A percentile compares a stretch with the other conserved stretches of the same genome.
These are phyloP conservation scores for Chiua virens DNA, from an alignment of 768 basidiomycete genomes.

Conservation along the genomic window DNA sequence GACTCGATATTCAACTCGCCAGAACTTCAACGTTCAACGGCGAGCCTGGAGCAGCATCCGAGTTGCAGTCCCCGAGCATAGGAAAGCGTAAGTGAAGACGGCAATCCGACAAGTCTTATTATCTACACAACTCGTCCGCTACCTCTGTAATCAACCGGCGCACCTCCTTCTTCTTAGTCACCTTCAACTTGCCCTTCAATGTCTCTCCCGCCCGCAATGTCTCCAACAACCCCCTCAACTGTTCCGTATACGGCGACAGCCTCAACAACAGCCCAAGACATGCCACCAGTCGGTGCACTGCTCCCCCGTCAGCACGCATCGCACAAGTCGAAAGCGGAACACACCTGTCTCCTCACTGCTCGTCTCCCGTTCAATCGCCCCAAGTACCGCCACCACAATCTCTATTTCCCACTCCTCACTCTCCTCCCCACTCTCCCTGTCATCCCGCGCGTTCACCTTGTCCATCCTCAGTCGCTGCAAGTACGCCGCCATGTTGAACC, in stretches of 20 bases:
- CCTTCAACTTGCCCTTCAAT: conserved; percentile 51
- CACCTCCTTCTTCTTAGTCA: conserved; percentile 64
- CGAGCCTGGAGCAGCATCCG: too few species aligned
- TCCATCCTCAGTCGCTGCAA: conserved; percentile 64
- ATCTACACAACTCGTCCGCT: conserved; percentile 38
- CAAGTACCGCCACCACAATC: conserved; percentile 77
- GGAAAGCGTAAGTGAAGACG: too few species aligned
- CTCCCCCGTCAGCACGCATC: not conserved
- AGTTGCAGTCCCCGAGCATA: too few species aligned
- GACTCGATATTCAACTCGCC: too few species aligned
- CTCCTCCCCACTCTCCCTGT: conserved; percentile 43
- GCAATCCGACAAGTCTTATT: conserved; percentile 15
- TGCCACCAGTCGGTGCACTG: conserved; percentile 82
- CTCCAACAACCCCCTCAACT: conserved; percentile 60
- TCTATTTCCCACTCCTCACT: conserved; percentile 88
- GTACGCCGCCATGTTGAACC: conserved; percentile 70
- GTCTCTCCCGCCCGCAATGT: conserved; percentile 62
- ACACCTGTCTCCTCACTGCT: conserved; percentile 78
- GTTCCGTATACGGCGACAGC: conserved; percentile 67
- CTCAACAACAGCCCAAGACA: conserved; percentile 76
- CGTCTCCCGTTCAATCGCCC: conserved; percentile 71
- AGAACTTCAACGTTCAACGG: too few species aligned
- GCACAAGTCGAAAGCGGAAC: conserved; percentile 27
- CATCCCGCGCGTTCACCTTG: conserved; percentile 30
- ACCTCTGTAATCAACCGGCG: conserved; percentile 67